Base-by-base conservation (phyloP, 305 asterid species). In the Withania somnifera region DNA sequence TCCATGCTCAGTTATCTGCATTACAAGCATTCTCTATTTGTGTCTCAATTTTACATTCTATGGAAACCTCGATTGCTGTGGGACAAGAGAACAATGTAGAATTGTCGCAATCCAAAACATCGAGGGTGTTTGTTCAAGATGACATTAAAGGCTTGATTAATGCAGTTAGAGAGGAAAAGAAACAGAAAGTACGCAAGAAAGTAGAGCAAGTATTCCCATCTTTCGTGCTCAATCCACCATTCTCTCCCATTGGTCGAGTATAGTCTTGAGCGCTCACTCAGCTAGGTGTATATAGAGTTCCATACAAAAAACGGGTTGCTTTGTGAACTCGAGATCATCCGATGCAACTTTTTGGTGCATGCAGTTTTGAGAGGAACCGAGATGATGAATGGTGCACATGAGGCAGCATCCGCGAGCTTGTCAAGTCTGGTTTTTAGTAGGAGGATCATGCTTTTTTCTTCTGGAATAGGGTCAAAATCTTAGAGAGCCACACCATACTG, bases 11-110 rank as follows among this genome's bases (percentile, higher is more conserved):
- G 88, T 80, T 97, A 78, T 91, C 97, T 50, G 85, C 97, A 0
- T 84, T 97, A 86, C 99, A 97, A 84, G 98, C 97, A 14, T 94
- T 97, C 91, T 91, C 99, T 84, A 85, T 92, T 57, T 91, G 97
- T 32, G 89, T 95, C 32, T 88, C 98, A 20, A 84, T 92, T 57
- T 85, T 93, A 87, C 98, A 97, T n/a, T 85, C 92, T n/a, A 86
- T 88, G 71, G 94, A 92, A 81, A 87, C 97, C 75, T 90, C 97
- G 45, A 80, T 85, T 30, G 83, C 80, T 7, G 80, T 81, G 51
- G 91, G 87, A 26, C 90, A 84, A 51, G 98, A 87, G 68, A 87
- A 84, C 77, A 84, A 86, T 81, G 75, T 42, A 79, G 86, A 86
- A 56, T 84, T 85, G 75, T 77, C 88, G 87, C 91, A 88, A 81